Conservation (phyloP, 2,329 filamentous ascomycete species). For the Tolypocladium inflatum region DNA sequence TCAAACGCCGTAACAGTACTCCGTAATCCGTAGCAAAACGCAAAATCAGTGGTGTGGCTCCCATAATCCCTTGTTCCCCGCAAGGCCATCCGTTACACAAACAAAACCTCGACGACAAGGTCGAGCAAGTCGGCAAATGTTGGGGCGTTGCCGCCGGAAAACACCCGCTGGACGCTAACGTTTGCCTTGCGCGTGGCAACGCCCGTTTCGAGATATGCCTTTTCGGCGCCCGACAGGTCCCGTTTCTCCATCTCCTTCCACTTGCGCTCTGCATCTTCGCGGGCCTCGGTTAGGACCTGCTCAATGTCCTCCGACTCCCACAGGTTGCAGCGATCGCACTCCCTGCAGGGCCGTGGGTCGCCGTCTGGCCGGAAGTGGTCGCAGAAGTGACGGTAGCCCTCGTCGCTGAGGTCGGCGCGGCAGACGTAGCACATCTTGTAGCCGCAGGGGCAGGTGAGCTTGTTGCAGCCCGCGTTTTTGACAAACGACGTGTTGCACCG, state of each 20-base stretch:
- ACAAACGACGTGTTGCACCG: constrained; percentile 87
- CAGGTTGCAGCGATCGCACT: constrained; percentile 75
- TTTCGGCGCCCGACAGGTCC: constrained; percentile 44
- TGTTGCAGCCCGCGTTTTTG: constrained; percentile 92
- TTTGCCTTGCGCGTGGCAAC: constrained; percentile 21
- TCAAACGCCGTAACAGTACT: neutral
- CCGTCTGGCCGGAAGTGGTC: constrained; percentile 84
- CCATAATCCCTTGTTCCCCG: neutral
- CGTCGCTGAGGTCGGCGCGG: constrained; percentile 61
- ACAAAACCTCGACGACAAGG: constrained; percentile 32
- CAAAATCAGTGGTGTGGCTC: neutral
- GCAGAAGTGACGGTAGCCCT: constrained; percentile 91
- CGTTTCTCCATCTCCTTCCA: constrained; percentile 59
- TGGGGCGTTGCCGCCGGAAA: constrained; percentile 25
- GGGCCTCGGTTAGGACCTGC: constrained; percentile 56
- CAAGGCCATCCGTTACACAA: constrained; percentile 19
- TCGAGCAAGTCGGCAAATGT: constrained; percentile 35
- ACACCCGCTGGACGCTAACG: constrained; percentile 19
- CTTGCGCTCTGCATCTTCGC: constrained; percentile 59
- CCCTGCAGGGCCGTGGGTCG: constrained; percentile 58
- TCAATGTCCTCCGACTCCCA: constrained; percentile 70
- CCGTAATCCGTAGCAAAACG: neutral
- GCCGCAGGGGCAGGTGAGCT: constrained; percentile 88
- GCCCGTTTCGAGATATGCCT: constrained; percentile 47
- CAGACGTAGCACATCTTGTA: constrained; percentile 99